phyloP scores from a whole-genome alignment of 208 protist species.

The Acanthamoeba quina region DNA sequence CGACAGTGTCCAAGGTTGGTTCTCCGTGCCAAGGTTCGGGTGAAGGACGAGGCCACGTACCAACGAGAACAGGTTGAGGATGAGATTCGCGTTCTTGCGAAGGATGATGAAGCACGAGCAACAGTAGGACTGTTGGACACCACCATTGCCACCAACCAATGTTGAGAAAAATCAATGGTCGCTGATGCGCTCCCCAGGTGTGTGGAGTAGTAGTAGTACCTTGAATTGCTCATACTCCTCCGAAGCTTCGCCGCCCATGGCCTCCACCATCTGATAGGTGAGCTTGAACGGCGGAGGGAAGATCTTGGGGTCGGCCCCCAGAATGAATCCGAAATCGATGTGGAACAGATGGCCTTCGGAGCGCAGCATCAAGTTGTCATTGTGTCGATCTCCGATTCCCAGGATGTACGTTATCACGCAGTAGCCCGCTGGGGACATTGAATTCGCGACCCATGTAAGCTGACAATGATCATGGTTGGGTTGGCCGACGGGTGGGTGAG shows the following conservation, averaged over 20 bases:
- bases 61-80: conserved; percentile 96
- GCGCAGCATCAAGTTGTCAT: conserved; percentile 97
- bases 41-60: conserved; percentile 89
- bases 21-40: not conserved
- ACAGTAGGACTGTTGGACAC: conserved; percentile 89
- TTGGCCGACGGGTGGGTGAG: too few relatives aligned
- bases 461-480: too few relatives aligned
- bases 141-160: too few relatives aligned
- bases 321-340: conserved; percentile 98
- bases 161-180: too few relatives aligned
- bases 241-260: conserved; percentile 85
- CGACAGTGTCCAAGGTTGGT: conserved; percentile 74
- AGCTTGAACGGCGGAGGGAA: conserved; percentile 97
- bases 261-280: conserved; percentile 90
- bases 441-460: too few relatives aligned
- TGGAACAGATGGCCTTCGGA: conserved; percentile 94
- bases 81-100: conserved; percentile 94
- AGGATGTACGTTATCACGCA: conserved; percentile 97
- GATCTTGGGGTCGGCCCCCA: conserved; percentile 97
- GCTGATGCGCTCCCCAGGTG: not conserved
- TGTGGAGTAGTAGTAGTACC: not conserved
- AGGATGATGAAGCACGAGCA: conserved; percentile 97
- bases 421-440: conserved; percentile 91
- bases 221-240: conserved; percentile 85
- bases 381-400: conserved; percentile 96